Percentiles rank a stretch among this genome's conserved stretches.
Conservation (phyloP, 2,329 filamentous ascomycete genomes). For the Cladophialophora carrionii region DNA sequence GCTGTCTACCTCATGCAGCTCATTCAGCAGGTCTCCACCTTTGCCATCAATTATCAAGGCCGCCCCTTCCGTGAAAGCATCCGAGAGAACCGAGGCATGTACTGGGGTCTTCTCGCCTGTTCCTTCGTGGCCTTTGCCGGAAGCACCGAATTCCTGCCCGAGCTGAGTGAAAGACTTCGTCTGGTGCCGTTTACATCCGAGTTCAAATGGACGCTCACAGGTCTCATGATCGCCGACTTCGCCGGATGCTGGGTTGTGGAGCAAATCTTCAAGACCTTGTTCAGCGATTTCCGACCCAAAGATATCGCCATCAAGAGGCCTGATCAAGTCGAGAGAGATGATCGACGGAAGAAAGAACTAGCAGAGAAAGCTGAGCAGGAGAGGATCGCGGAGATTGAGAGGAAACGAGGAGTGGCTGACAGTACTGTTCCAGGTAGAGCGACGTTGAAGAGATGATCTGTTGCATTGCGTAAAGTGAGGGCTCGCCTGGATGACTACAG, state of each 20-base stretch:
- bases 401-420: slow-evolving; percentile 36
- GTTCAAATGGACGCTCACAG: slow-evolving; percentile 85
- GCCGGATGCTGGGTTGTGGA: slow-evolving; percentile 85
- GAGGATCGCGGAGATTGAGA: slow-evolving; percentile 38
- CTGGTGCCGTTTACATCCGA: slow-evolving; percentile 86
- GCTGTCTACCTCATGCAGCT: slow-evolving; percentile 96
- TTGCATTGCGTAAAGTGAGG: background rate
- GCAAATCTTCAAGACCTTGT: slow-evolving; percentile 77
- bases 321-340: slow-evolving; percentile 82
- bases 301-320: slow-evolving; percentile 86
- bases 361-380: slow-evolving; percentile 44
- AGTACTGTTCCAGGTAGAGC: slow-evolving; percentile 17
- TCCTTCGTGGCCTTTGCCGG: slow-evolving; percentile 90
- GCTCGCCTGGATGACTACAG: background rate
- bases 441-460: slow-evolving; percentile 2
- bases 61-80: slow-evolving; percentile 96
- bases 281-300: slow-evolving; percentile 89
- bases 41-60: slow-evolving; percentile 99
- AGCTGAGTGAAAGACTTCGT: slow-evolving; percentile 90
- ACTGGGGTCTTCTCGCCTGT: slow-evolving; percentile 90
- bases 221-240: slow-evolving; percentile 86
- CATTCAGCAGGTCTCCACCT: slow-evolving; percentile 98
- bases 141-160: slow-evolving; percentile 91
- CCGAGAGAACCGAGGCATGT: slow-evolving; percentile 96
- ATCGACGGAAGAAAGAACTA: slow-evolving; percentile 66